Percentiles rank a stretch among this genome's conserved stretches.
phyloP scores from a whole-genome alignment of 176 grass and related monocot species.

The Carex pumila region DNA sequence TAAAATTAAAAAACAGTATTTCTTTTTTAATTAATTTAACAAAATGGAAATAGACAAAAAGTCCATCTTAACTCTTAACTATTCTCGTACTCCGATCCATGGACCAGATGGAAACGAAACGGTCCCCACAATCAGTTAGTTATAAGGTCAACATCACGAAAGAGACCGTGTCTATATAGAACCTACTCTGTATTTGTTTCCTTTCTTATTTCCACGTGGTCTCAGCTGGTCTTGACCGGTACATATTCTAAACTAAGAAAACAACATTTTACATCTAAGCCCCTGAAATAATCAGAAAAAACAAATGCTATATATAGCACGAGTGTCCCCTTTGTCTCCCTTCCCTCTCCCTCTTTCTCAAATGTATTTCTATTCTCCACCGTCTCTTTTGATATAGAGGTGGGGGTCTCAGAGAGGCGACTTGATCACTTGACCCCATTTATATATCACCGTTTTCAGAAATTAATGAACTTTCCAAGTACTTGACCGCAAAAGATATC shows the following conservation, averaged over 20 bases:
- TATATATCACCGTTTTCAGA: neutral
- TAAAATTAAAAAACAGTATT: no score
- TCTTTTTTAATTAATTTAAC: no score
- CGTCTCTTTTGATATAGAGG: neutral
- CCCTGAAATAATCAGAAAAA: neutral
- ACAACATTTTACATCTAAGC: neutral
- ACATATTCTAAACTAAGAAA: slow-evolving; percentile 13
- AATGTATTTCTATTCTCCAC: neutral
- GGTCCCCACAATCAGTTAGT: neutral
- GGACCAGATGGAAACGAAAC: neutral
- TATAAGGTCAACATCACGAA: neutral
- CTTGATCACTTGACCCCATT: neutral
- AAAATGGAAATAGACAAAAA: no score
- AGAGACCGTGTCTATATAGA: slow-evolving; percentile 5
- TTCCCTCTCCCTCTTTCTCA: neutral
- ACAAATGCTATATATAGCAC: slow-evolving; percentile 12
- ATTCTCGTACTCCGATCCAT: slow-evolving; percentile 2
- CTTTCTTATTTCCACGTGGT: slow-evolving; percentile 12
- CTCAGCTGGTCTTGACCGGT: slow-evolving; percentile 14
- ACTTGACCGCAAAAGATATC: neutral
- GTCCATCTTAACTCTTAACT: neutral
- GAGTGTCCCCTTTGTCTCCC: neutral
- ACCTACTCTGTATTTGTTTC: neutral
- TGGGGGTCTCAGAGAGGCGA: slow-evolving; percentile 8
- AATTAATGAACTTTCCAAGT: neutral